phyloP scores from a whole-genome alignment of 2,329 filamentous ascomycete species.

The Boeremia exigua region DNA sequence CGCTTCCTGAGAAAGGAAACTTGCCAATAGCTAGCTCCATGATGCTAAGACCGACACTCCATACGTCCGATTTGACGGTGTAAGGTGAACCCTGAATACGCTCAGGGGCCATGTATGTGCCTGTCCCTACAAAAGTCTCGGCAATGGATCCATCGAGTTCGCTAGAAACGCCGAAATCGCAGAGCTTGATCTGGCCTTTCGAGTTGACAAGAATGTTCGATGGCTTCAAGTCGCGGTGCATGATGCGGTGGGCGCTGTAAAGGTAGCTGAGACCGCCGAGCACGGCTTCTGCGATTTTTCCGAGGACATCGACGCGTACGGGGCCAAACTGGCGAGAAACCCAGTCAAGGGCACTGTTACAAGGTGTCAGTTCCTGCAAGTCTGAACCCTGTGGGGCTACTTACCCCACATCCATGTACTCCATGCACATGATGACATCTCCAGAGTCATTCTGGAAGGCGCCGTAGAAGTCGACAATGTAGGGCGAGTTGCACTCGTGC shows the following conservation, averaged over 20 bases:
- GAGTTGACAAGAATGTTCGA: slow-evolving; percentile 98
- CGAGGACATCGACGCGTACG: slow-evolving; percentile 91
- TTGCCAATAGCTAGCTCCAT: slow-evolving; percentile 98
- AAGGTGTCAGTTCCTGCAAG: slow-evolving; percentile 20
- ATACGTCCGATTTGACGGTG: slow-evolving; percentile 97
- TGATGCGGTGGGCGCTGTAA: slow-evolving; percentile 94
- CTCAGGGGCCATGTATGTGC: slow-evolving; percentile 99
- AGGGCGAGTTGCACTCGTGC: slow-evolving; percentile 95
- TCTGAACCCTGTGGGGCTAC: slow-evolving; percentile 44
- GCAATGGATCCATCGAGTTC: slow-evolving; percentile 98
- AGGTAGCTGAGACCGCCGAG: slow-evolving; percentile 93
- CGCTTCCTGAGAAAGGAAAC: slow-evolving; percentile 91
- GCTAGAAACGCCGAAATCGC: slow-evolving; percentile 98
- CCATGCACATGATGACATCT: slow-evolving; percentile 99
- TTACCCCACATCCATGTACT: slow-evolving; percentile 99
- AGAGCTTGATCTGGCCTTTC: slow-evolving; percentile 91
- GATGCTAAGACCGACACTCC: slow-evolving; percentile 93
- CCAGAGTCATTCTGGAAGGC: slow-evolving; percentile 96
- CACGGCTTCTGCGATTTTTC: slow-evolving; percentile 96
- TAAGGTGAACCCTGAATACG: slow-evolving; percentile 97
- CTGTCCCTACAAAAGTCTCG: slow-evolving; percentile 97
- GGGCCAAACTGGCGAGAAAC: slow-evolving; percentile 95
- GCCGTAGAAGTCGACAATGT: slow-evolving; percentile 97
- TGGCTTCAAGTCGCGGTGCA: slow-evolving; percentile 98
- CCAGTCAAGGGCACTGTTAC: slow-evolving; percentile 79